Conservation (phyloP, 495 filamentous ascomycete species). For the Hyphodiscus hymeniophilus region DNA sequence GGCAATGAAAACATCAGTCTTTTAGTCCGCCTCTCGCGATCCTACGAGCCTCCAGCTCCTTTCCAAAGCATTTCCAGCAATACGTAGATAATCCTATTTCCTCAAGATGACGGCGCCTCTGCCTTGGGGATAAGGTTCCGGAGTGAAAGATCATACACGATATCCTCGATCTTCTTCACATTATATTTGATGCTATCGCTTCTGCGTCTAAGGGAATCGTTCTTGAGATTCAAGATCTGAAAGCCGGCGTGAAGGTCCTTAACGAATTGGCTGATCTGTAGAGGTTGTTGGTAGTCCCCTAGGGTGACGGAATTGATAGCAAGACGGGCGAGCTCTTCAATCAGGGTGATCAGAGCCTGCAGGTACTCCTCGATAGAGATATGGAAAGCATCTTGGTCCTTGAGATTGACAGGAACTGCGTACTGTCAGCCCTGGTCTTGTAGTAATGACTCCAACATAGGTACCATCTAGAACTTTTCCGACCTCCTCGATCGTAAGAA, state of each 20-base stretch:
- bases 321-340: constrained; percentile 76
- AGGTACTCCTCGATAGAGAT: constrained; percentile 96
- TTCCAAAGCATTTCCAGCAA: background rate
- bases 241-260: constrained; percentile 94
- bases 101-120: background rate
- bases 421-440: constrained; percentile 5
- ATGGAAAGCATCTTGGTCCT: constrained; percentile 84
- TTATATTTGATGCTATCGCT: constrained; percentile 94
- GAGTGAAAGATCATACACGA: constrained; percentile 89
- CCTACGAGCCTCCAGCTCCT: too few relatives aligned
- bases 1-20: too few relatives aligned
- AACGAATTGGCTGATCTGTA: constrained; percentile 83
- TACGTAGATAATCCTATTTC: background rate
- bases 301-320: constrained; percentile 95
- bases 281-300: constrained; percentile 74
- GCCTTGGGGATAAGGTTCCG: constrained; percentile 65
- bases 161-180: constrained; percentile 97
- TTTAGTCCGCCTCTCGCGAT: too few relatives aligned
- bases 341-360: constrained; percentile 70
- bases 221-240: constrained; percentile 94
- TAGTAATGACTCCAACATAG: constrained; percentile 18
- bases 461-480: constrained; percentile 66
- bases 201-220: constrained; percentile 78
- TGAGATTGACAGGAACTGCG: constrained; percentile 89
- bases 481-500: constrained; percentile 83